Base-by-base conservation (phyloP, 1,284 basidiomycete genomes). In the Vanrija sp. region DNA sequence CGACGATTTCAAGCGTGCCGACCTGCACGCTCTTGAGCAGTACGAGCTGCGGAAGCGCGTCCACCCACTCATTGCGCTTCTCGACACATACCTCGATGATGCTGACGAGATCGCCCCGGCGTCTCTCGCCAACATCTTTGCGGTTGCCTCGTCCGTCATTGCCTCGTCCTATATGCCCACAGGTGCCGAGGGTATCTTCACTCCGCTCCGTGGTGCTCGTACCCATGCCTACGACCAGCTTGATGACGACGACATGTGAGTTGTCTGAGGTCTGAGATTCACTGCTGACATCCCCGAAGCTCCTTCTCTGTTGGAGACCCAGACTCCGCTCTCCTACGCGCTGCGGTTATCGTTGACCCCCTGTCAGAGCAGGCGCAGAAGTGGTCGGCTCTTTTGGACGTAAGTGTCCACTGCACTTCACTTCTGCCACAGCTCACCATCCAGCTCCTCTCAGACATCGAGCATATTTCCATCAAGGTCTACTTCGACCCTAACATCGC, bases 311-410 rank as follows among this genome's bases (percentile, higher is more conserved):
- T 86, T 43, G 91, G 92, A 5, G 80, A 90, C 62, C 81, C 83
- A 7, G 69, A 78, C 0, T 83, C 80, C 0, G 87, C 93, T 0
- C 66, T 88, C 18, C 83, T 87, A 60, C 86, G 88, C 39, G 78
- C 97, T 40, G 86, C 83, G 1, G 81, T 88, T 8, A 70, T 97
- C 5, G 61, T 98, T 8, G 89, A 98, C 68, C 95, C 95, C 1
- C 71, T 97, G 25, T 91, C 87, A 43, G 88, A 91, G 70, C 75
- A 80, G 6, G 89, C 89, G 6, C 93, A 97, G 71, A 85, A 85
- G 61, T 94, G 90, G 86, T 83, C 89, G 0, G 83, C 85, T 51
- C 73, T 96, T 38, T 71, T 93, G 23, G 81, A 86, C 76, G 90
- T 90, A 53, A 57, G 80, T 55, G 18, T n/a, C n/a, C n/a, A n/a